Conservation (phyloP, 345 rosid species). For the Citrus hindsii region DNA sequence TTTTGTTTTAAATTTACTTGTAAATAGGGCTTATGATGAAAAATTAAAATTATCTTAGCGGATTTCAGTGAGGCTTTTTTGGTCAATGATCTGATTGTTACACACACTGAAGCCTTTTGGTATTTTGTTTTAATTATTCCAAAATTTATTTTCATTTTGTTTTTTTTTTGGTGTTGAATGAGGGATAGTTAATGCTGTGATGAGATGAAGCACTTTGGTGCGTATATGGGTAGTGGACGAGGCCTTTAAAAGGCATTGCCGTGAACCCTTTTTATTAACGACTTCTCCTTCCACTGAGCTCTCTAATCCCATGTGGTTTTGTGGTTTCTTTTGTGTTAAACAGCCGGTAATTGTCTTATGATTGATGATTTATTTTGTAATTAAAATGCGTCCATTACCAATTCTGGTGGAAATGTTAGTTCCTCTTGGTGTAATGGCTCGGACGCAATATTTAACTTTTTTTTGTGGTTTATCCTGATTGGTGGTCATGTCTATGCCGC, state of each 20-base stretch:
- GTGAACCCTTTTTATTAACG: slow-evolving; percentile 74
- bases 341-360: neutral
- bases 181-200: slow-evolving; percentile 49
- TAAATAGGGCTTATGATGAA: slow-evolving; percentile 74
- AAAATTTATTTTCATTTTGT: too few species aligned
- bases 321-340: neutral
- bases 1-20: too few species aligned
- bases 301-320: neutral
- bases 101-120: slow-evolving; percentile 90
- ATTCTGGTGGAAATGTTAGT: slow-evolving; percentile 63
- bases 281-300: slow-evolving; percentile 99
- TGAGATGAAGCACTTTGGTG: slow-evolving; percentile 56
- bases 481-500: slow-evolving; percentile 28
- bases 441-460: slow-evolving; percentile 48
- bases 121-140: neutral
- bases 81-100: slow-evolving; percentile 95
- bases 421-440: slow-evolving; percentile 92
- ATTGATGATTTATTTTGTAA: too few species aligned
- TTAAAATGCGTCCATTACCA: slow-evolving; percentile 80
- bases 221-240: slow-evolving; percentile 83
- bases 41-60: slow-evolving; percentile 76
- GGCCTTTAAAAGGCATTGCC: slow-evolving; percentile 36
- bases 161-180: neutral
- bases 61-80: slow-evolving; percentile 89
- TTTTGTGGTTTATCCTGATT: slow-evolving; percentile 79